Percentiles rank a stretch among this genome's conserved stretches.
Conservation (phyloP, 495 filamentous ascomycete genomes). For the Cryomyces minteri region DNA sequence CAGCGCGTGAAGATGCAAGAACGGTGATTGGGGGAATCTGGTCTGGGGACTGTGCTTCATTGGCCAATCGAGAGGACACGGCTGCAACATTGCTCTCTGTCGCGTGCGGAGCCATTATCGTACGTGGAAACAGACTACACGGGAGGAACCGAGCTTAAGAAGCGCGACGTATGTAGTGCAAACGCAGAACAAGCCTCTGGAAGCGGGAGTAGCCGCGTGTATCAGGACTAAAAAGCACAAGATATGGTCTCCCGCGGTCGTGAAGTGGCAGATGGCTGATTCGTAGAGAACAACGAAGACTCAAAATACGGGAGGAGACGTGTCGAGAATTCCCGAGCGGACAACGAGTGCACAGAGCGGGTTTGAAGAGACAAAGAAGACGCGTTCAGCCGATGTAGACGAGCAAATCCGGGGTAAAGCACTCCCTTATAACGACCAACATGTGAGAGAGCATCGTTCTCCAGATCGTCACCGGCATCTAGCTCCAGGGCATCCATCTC, state of each 20-base stretch:
- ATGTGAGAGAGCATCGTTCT: no score
- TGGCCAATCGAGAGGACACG: neutral
- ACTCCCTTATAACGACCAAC: no score
- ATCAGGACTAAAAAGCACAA: neutral
- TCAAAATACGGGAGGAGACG: no score
- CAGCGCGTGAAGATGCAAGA: slow-evolving; percentile 63
- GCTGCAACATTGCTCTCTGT: slow-evolving; percentile 1
- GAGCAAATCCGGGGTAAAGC: no score
- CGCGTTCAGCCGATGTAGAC: no score
- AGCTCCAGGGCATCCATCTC: no score
- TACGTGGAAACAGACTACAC: no score
- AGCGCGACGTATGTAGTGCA: neutral
- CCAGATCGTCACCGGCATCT: no score
- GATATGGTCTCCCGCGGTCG: neutral
- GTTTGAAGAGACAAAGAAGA: no score
- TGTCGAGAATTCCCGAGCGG: no score
- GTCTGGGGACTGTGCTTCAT: slow-evolving; percentile 4
- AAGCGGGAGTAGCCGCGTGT: neutral
- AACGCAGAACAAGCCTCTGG: neutral
- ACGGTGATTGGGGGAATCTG: slow-evolving; percentile 34
- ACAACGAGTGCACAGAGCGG: no score
- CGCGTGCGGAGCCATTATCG: slow-evolving; percentile 7
- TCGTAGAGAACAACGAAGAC: neutral
- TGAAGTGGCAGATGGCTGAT: neutral
- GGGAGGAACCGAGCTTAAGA: neutral